Evolutionary conservation across 306 rosid species (phyloP), one percentile per base, ranked within the genome.

Genomic region (Lathyrus aphaca): DNA sequence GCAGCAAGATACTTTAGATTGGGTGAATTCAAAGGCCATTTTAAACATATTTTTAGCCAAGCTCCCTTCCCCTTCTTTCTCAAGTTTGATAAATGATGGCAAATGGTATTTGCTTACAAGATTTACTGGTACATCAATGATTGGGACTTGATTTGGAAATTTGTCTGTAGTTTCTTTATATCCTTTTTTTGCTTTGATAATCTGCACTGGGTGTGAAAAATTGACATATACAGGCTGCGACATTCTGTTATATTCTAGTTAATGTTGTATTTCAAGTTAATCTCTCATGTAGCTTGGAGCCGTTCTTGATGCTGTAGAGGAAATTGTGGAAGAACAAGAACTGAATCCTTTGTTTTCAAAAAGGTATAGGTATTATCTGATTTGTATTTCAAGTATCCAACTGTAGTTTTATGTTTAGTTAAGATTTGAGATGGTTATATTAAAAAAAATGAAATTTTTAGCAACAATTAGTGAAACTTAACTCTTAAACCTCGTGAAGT

Each of bases 251-350:
- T 63, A 50, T 57, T 25, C 46, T 23, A 30, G 59, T 46, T 63
- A 62, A 63, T 68, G 58, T 72, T 38, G 73, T 74, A 49, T 66
- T 64, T 53, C 35, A 76, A 44, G 44, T 18, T 73, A 68, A 51
- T 64, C 66, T 53, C 64, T 71, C 73, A 30, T 75, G 82, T 80
- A 92, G 98, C 88, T 81, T n/a, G 91, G 87, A 85, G 69, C 76
- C 17, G 71, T 82, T 64, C 91, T 92, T 72, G 95, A 92, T 77
- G 79, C 85, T 19, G 80, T 92, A 57, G 96, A 92, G 79, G 88
- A 85, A 79, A 74, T 88, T 44, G 83, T 92, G 71, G 93, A 87
- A 83, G 89, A 88, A 82, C 96, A 86, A 79, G 85, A 73, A 63
- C 71, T 90, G 71, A 90, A 93, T 73, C 82, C 81, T 65, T 63